These are phyloP conservation scores for Tetrapisispora pingtungensis DNA, from an alignment of 805 yeast genomes.

Conservation along the genomic window DNA sequence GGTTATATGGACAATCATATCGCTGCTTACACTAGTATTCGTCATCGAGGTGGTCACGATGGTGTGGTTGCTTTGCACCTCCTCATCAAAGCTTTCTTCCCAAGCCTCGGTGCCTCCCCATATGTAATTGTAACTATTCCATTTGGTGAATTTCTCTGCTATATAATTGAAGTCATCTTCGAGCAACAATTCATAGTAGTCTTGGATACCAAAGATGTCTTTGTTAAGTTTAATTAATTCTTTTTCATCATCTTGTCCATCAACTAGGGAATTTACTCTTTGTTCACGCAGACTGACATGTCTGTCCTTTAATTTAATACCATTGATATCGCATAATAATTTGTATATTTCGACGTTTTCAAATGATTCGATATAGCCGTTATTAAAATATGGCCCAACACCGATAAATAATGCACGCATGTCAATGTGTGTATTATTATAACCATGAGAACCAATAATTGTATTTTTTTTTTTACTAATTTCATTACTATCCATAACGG, in stretches of 20 bases:
- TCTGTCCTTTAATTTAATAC: conserved; percentile 39
- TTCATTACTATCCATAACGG: conserved; percentile 50
- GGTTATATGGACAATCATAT: no score
- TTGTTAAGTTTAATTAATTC: not conserved
- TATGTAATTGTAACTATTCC: conserved; percentile 15
- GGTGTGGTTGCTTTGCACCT: no score
- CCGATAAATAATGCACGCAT: conserved; percentile 81
- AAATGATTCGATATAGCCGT: conserved; percentile 43
- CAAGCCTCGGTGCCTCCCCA: conserved; percentile 12
- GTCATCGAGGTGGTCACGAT: no score
- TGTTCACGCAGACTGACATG: conserved; percentile 33
- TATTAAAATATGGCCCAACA: conserved; percentile 63
- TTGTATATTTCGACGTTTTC: conserved; percentile 65
- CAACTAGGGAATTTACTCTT: no score
- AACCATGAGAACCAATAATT: conserved; percentile 70
- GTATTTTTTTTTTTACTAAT: conserved; percentile 27
- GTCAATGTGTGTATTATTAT: conserved; percentile 60
- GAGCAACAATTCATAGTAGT: conserved; percentile 34
- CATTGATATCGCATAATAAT: conserved; percentile 57
- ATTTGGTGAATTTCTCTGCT: conserved; percentile 7
- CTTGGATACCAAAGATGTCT: not conserved
- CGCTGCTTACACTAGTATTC: not conserved
- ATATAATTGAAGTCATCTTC: conserved; percentile 36
- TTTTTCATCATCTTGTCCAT: not conserved
- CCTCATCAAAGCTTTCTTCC: conserved; percentile 4